Conservation (phyloP, 2,329 filamentous ascomycete species). For the Fusarium domesticum region DNA sequence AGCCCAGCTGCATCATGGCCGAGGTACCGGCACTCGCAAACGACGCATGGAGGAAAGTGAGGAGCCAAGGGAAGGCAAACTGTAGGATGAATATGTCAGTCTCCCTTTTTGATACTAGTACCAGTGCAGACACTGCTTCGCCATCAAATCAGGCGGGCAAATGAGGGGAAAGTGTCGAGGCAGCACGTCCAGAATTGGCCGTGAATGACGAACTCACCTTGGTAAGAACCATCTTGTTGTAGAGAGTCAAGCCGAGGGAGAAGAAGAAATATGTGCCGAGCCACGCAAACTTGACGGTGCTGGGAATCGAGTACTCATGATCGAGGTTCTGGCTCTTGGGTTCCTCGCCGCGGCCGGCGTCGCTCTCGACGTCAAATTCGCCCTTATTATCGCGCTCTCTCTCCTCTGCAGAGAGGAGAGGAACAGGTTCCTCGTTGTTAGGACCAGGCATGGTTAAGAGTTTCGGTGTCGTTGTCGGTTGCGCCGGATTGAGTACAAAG, state of each 20-base stretch:
- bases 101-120: neutral
- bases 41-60: slow-evolving; percentile 57
- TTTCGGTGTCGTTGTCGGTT: neutral
- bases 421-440: slow-evolving; percentile 32
- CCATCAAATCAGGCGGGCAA: neutral
- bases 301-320: slow-evolving; percentile 45
- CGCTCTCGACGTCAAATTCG: slow-evolving; percentile 34
- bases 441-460: slow-evolving; percentile 32
- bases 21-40: slow-evolving; percentile 57
- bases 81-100: slow-evolving; percentile 31
- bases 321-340: slow-evolving; percentile 37
- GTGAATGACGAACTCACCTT: slow-evolving; percentile 37
- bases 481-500: no score
- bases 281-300: slow-evolving; percentile 48
- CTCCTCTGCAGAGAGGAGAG: slow-evolving; percentile 33
- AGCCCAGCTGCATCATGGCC: slow-evolving; percentile 48
- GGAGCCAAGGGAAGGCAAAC: slow-evolving; percentile 60
- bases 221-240: slow-evolving; percentile 57
- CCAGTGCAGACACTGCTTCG: no score
- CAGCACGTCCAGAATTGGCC: neutral
- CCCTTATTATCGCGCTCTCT: slow-evolving; percentile 32
- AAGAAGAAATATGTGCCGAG: slow-evolving; percentile 52
- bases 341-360: slow-evolving; percentile 28
- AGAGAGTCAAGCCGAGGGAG: slow-evolving; percentile 50
- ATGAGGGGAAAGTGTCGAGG: neutral